phyloP scores from a whole-genome alignment of 2,329 filamentous ascomycete genomes.

The Alternaria brassicae region DNA sequence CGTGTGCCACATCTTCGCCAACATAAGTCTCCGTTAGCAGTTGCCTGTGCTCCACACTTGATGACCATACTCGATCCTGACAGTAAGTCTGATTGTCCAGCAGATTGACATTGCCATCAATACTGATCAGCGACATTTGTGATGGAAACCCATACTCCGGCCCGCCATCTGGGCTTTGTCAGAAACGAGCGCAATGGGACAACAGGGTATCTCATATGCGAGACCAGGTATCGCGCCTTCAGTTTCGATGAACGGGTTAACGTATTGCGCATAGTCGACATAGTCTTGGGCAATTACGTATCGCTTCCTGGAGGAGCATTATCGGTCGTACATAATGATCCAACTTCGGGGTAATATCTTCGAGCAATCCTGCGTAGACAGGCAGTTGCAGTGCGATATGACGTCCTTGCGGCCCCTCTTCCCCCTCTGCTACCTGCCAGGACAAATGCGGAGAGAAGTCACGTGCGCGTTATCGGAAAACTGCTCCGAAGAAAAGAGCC shows the following conservation, averaged over 20 bases:
- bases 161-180: constrained; percentile 40
- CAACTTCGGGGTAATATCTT: constrained; percentile 34
- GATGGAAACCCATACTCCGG: constrained; percentile 52
- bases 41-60: neutral
- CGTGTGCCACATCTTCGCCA: constrained; percentile 41
- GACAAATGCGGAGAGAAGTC: constrained; percentile 6
- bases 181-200: neutral
- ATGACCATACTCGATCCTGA: constrained; percentile 44
- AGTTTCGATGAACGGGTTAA: constrained; percentile 58
- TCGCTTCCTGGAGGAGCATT: neutral
- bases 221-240: constrained; percentile 55
- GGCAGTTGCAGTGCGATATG: constrained; percentile 10
- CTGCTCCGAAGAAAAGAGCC: neutral
- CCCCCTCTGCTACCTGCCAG: constrained; percentile 26
- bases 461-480: neutral
- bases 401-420: constrained; percentile 26
- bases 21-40: constrained; percentile 20
- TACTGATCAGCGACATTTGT: constrained; percentile 52
- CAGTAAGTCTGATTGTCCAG: constrained; percentile 54
- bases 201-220: constrained; percentile 31
- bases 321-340: constrained; percentile 4
- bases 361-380: neutral
- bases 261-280: constrained; percentile 45
- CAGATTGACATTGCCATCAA: constrained; percentile 52
- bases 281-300: constrained; percentile 19